Percentiles rank a stretch among this genome's conserved stretches.
Conservation (phyloP, 2,329 filamentous ascomycete genomes). For the Dryadomyces quercivorus region DNA sequence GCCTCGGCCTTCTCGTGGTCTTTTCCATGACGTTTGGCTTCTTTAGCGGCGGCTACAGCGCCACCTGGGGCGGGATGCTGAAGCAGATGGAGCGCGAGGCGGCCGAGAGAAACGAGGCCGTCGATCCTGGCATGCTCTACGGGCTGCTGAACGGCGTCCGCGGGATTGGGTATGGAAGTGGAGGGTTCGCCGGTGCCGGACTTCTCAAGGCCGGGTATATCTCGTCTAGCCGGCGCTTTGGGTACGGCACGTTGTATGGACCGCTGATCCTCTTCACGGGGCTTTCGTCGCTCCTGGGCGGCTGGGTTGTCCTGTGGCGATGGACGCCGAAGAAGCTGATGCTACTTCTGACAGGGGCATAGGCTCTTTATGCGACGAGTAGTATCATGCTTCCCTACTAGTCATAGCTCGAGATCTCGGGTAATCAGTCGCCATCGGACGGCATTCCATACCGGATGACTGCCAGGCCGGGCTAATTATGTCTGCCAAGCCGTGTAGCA, state of each 20-base stretch:
- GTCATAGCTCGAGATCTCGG: too few relatives aligned
- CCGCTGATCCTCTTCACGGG: constrained; percentile 4
- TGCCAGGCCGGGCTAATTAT: too few relatives aligned
- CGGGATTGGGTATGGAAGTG: constrained; percentile 2
- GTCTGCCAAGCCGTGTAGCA: too few relatives aligned
- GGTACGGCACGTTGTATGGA: not conserved
- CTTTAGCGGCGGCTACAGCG: constrained; percentile 4
- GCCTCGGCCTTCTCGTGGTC: constrained; percentile 1
- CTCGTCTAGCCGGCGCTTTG: not conserved
- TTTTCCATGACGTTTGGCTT: constrained; percentile 5
- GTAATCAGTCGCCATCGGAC: too few relatives aligned
- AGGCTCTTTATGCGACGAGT: too few relatives aligned
- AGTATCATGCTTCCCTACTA: too few relatives aligned
- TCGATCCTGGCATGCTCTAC: constrained; percentile 3
- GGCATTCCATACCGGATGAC: too few relatives aligned
- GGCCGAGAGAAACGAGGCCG: constrained; percentile 1
- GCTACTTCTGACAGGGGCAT: not conserved
- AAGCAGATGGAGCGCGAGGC: constrained; percentile 3
- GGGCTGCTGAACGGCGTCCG: constrained; percentile 4
- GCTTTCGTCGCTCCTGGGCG: not conserved
- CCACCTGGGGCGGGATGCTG: constrained; percentile 3
- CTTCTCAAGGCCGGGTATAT: not conserved
- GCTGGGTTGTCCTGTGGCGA: constrained; percentile 2
- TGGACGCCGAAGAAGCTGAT: not conserved
- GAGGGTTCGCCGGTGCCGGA: not conserved